Conservation (phyloP, 2,329 filamentous ascomycete genomes). For the Aspergillus awamori region DNA sequence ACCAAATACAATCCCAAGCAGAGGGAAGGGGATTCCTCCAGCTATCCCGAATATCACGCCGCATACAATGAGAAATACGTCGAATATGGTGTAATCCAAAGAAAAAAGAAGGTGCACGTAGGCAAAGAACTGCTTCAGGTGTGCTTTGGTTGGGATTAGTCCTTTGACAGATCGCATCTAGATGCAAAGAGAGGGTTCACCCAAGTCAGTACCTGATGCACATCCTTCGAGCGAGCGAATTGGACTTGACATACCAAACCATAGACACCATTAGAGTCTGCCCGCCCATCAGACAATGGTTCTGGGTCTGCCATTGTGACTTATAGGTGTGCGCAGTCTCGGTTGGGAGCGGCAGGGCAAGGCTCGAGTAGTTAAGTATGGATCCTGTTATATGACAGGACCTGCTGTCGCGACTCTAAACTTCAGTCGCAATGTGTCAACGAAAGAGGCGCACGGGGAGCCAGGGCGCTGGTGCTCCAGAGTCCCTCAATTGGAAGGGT, state of each 20-base stretch:
- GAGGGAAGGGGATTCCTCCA: slow-evolving; percentile 42
- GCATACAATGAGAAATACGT: slow-evolving; percentile 31
- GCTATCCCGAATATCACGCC: slow-evolving; percentile 39
- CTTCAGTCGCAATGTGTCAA: background rate
- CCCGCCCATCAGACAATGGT: background rate
- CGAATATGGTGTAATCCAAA: slow-evolving; percentile 31
- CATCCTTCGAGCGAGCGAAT: background rate
- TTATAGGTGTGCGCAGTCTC: background rate
- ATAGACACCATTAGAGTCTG: slow-evolving; percentile 4
- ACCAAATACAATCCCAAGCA: slow-evolving; percentile 45
- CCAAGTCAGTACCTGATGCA: background rate
- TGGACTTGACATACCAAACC: background rate
- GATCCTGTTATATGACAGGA: background rate
- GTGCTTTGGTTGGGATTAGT: slow-evolving; percentile 25
- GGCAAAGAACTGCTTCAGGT: slow-evolving; percentile 24
- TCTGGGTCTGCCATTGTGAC: slow-evolving; percentile 12
- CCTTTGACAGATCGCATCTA: slow-evolving; percentile 19
- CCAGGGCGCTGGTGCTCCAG: background rate
- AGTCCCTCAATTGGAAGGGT: background rate
- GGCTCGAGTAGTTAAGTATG: background rate
- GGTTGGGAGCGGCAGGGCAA: background rate
- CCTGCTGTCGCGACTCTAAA: background rate
- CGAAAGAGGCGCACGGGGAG: background rate
- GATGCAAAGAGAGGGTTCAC: background rate
- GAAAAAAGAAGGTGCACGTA: slow-evolving; percentile 32